A percentile compares a stretch with the other conserved stretches of the same genome.
Evolutionary conservation across 768 basidiomycete species (phyloP).

Genomic region (Lactarius akahatsu): DNA sequence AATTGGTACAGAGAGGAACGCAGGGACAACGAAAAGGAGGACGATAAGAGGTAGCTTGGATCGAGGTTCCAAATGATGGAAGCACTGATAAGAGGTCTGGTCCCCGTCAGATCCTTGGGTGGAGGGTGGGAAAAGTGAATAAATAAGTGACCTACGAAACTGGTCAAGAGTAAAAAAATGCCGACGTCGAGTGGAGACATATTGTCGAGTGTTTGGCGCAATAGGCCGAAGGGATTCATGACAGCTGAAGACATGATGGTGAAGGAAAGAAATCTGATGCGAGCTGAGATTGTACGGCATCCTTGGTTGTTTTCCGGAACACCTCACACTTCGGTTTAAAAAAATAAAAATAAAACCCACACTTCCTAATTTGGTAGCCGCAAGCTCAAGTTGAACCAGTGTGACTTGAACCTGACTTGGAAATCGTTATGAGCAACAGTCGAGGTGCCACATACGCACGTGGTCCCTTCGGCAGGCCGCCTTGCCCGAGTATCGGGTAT

Average conservation of each 20-base stretch:
- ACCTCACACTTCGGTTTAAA: too few relatives aligned
- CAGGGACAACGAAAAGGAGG: not conserved
- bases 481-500: constrained; percentile 38
- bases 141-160: not conserved
- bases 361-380: too few relatives aligned
- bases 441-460: constrained; percentile 31
- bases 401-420: too few relatives aligned
- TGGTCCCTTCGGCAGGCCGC: constrained; percentile 45
- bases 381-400: too few relatives aligned
- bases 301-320: too few relatives aligned
- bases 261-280: not conserved
- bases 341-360: too few relatives aligned
- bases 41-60: not conserved
- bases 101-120: not conserved
- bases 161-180: not conserved
- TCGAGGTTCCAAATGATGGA: not conserved
- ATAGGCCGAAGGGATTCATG: not conserved
- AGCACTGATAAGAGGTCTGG: not conserved
- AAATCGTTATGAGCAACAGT: too few relatives aligned
- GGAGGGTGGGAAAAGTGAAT: not conserved
- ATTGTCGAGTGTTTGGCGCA: not conserved
- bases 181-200: not conserved
- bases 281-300: not conserved
- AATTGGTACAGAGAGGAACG: not conserved
- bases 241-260: not conserved